These are phyloP conservation scores for Davidsoniella eucalypti DNA, from an alignment of 2,329 filamentous ascomycete species.

Conservation along the genomic window DNA sequence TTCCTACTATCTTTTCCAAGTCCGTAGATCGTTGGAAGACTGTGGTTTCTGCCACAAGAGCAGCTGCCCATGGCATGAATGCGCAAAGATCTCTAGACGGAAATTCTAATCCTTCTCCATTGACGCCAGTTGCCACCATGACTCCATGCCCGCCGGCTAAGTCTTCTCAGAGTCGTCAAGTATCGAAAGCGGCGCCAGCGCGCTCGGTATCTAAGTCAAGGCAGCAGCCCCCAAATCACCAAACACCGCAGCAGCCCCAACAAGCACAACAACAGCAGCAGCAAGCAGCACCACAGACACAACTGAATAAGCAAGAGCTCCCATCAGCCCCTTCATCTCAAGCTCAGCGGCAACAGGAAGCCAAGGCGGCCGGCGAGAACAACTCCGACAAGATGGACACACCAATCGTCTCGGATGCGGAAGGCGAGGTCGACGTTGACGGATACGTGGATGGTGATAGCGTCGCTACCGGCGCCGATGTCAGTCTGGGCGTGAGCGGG, in stretches of 20 bases:
- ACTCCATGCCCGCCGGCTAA: too few relatives aligned
- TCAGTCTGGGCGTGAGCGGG: conserved; percentile 13
- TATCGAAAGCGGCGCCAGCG: background rate
- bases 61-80: conserved; percentile 27
- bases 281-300: conserved; percentile 13
- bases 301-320: conserved; percentile 21
- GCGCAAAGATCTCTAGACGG: conserved; percentile 34
- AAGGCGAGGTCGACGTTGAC: conserved; percentile 24
- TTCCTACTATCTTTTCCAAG: conserved; percentile 33
- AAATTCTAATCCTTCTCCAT: background rate
- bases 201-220: background rate
- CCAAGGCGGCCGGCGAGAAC: too few relatives aligned
- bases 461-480: conserved; percentile 16
- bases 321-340: conserved; percentile 19
- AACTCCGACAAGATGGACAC: conserved; percentile 22
- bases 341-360: conserved; percentile 20
- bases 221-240: too few relatives aligned
- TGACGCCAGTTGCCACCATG: too few relatives aligned
- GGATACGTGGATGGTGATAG: conserved; percentile 20
- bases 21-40: conserved; percentile 46
- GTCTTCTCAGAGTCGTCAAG: background rate
- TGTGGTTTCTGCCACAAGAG: conserved; percentile 37
- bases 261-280: conserved; percentile 15
- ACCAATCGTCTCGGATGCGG: conserved; percentile 18
- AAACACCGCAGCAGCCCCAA: conserved; percentile 15